Base-by-base conservation (phyloP, 768 basidiomycete genomes). In the Hypholoma sublateritium region DNA sequence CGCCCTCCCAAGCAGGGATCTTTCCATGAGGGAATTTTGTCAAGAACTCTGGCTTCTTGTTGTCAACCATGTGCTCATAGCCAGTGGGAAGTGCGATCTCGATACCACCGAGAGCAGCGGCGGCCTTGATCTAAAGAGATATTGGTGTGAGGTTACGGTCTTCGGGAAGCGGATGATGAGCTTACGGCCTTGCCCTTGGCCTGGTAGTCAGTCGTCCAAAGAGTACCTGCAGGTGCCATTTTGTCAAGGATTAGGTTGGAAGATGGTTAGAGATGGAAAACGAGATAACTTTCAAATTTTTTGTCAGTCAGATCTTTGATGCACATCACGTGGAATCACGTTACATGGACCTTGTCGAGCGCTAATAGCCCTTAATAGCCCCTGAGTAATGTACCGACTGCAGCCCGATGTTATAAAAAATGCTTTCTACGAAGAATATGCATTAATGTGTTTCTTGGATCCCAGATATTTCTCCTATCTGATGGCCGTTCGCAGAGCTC, bases 1-100 rank as follows among this genome's bases (percentile, higher is more conserved):
- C 72, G 44, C 81, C 77, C 71, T 94, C 92, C 52, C 89, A 81
- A 36, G 89, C 87, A 24, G 97, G 96, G 63, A 96, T 83, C 78
- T 93, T 93, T 55, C 90, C 88, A 56, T 80, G 80, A 49, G 88
- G 84, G 73, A 92, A 95, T 73, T 94, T 93, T 51, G 69, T 69
- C 46, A 83, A 69, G 72, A 86, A 92, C 32, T 85, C 87, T 0
- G 87, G 80, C 66, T 82, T 84, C 69, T 82, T 83, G 79, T 91
- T 91, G 67, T 83, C 81, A 63, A 85, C 79, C 57, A 70, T 74
- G 69, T 88, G 86, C 53, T 75, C 77, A 70, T 89, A 90, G 54
- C 62, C 65, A 17, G 74, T 72, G 14, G 83, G 80, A 50, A 79
- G 57, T 56, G 84, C 80, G 55, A 91, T 60, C 47, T 83, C 77